phyloP scores from a whole-genome alignment of 768 basidiomycete species.

The Leccinum pellstonianum region DNA sequence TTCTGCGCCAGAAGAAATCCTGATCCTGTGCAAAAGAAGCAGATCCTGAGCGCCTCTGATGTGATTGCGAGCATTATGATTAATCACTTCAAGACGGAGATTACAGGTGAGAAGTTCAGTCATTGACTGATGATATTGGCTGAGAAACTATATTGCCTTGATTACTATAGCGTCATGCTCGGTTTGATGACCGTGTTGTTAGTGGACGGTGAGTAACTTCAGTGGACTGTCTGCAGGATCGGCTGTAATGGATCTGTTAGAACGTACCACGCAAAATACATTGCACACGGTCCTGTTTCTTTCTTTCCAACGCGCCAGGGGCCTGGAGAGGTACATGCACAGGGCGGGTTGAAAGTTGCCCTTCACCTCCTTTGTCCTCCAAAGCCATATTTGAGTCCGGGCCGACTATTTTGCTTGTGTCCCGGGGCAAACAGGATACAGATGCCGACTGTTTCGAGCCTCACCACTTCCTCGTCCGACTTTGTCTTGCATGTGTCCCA shows the following conservation, averaged over 20 bases:
- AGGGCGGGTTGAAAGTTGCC: constrained; percentile 77
- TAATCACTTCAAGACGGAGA: constrained; percentile 58
- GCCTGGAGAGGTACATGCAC: constrained; percentile 72
- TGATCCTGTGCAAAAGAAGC: constrained; percentile 73
- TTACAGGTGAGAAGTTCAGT: constrained; percentile 45
- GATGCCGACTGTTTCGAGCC: constrained; percentile 82
- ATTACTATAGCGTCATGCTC: constrained; percentile 55
- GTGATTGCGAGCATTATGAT: constrained; percentile 72
- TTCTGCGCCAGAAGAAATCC: constrained; percentile 79
- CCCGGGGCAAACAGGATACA: constrained; percentile 75
- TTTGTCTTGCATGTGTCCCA: constrained; percentile 71
- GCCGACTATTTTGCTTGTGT: constrained; percentile 71
- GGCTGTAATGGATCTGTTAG: constrained; percentile 38
- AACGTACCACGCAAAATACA: constrained; percentile 69
- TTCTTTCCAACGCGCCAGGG: constrained; percentile 68
- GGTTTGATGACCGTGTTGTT: constrained; percentile 50
- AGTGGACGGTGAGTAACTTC: constrained; percentile 49
- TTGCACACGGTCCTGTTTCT: constrained; percentile 82
- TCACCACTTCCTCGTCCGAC: constrained; percentile 79
- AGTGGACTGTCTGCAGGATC: not conserved
- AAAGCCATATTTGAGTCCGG: constrained; percentile 82
- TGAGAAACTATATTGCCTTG: constrained; percentile 42
- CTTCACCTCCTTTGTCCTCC: constrained; percentile 74
- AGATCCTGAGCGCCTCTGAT: constrained; percentile 67
- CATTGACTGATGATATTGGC: constrained; percentile 24